phyloP scores from a whole-genome alignment of 306 rosid species.

The Rosa persica region DNA sequence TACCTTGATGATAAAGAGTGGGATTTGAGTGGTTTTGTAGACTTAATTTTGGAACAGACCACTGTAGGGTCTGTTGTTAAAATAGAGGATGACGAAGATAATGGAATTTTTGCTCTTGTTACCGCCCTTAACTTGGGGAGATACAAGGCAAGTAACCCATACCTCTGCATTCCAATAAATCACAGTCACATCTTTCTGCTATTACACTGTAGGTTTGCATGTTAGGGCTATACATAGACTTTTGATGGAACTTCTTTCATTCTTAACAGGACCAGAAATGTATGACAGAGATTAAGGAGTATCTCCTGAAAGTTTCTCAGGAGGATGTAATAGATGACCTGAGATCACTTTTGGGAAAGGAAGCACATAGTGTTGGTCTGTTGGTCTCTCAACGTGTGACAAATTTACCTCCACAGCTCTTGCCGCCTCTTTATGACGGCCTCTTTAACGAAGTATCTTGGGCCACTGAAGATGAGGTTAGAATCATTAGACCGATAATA shows the following conservation, averaged over 20 bases:
- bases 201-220: background rate
- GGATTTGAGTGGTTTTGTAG: constrained; percentile 79
- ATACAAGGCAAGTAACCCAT: constrained; percentile 53
- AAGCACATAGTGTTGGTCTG: constrained; percentile 53
- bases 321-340: constrained; percentile 42
- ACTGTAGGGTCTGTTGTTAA: constrained; percentile 75
- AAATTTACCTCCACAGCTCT: constrained; percentile 83
- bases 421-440: constrained; percentile 79
- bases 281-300: constrained; percentile 53
- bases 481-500: constrained; percentile 27
- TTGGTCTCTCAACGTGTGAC: constrained; percentile 74
- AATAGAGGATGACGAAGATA: constrained; percentile 80
- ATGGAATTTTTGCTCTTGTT: constrained; percentile 63
- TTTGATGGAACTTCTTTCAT: background rate
- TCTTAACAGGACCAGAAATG: constrained; percentile 58
- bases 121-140: constrained; percentile 70
- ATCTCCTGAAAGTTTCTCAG: constrained; percentile 49
- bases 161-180: background rate
- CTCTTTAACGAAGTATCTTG: constrained; percentile 84
- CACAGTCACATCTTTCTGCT: background rate
- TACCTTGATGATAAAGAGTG: constrained; percentile 66
- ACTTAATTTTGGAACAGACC: constrained; percentile 66
- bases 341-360: constrained; percentile 57
- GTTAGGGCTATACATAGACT: background rate
- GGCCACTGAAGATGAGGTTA: constrained; percentile 97